These are phyloP conservation scores for Ceratobasidium sp. DNA, from an alignment of 1,284 basidiomycete species.

Conservation along the genomic window DNA sequence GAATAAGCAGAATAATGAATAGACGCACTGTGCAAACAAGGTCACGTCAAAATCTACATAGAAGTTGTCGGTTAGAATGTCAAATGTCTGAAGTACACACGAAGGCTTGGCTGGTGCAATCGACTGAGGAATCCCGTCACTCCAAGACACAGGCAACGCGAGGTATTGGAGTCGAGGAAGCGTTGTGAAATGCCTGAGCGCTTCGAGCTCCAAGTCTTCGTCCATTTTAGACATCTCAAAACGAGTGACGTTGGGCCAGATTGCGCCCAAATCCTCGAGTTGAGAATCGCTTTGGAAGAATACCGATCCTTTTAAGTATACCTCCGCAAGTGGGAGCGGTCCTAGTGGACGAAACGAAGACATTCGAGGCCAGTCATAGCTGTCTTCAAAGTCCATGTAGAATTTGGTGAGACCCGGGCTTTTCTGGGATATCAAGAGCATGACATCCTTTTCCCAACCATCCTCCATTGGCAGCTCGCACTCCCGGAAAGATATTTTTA, in stretches of 20 bases:
- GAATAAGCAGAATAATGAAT: neutral
- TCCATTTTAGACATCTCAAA: neutral
- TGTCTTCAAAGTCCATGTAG: too few relatives aligned
- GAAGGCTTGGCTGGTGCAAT: neutral
- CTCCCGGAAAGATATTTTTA: neutral
- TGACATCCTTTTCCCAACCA: neutral
- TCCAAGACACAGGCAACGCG: neutral
- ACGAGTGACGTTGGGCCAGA: neutral
- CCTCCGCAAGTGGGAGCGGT: neutral
- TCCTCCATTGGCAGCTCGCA: neutral
- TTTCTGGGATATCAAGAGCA: neutral
- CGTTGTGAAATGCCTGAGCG: neutral
- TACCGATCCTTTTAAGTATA: neutral
- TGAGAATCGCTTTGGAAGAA: neutral
- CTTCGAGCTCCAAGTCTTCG: neutral
- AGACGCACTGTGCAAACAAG: neutral
- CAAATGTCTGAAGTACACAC: neutral
- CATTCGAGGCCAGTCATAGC: too few relatives aligned
- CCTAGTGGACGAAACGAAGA: neutral
- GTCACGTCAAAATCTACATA: neutral
- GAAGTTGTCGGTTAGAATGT: too few relatives aligned
- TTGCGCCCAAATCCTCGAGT: neutral
- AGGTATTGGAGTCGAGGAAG: neutral
- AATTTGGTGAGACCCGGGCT: neutral
- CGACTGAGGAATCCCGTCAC: neutral